phyloP scores from a whole-genome alignment of 1,139 yeast genomes.

The Tardiomyces blankii region DNA sequence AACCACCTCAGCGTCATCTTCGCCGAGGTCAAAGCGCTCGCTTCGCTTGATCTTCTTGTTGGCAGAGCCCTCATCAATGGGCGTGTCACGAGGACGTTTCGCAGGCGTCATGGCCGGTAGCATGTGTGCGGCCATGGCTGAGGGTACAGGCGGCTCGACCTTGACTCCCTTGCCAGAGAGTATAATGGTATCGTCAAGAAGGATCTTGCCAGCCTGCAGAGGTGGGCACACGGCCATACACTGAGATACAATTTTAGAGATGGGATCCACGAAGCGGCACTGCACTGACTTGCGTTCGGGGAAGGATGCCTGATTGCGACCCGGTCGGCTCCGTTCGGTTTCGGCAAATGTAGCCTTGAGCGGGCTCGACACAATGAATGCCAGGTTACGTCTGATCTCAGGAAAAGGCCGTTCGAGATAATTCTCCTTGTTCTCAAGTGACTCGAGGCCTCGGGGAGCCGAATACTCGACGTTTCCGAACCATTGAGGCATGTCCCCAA shows the following conservation, averaged over 20 bases:
- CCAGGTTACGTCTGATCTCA: neutral
- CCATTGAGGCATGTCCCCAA: neutral
- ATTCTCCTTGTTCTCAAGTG: neutral
- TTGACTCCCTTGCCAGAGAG: conserved; percentile 7
- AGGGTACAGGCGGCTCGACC: conserved; percentile 4
- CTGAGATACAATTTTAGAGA: conserved; percentile 6
- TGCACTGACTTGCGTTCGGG: neutral
- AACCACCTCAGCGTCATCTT: conserved; percentile 19
- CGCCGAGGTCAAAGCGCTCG: conserved; percentile 14
- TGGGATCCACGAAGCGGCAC: conserved; percentile 8
- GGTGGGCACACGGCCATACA: conserved; percentile 5
- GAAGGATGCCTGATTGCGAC: neutral
- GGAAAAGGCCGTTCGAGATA: neutral
- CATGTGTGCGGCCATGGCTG: neutral
- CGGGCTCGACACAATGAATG: neutral
- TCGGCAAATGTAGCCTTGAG: conserved; percentile 1
- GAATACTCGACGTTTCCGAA: neutral
- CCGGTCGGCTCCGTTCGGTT: neutral
- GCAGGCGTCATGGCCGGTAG: conserved; percentile 1
- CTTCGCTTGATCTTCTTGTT: conserved; percentile 15
- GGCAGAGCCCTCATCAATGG: conserved; percentile 1
- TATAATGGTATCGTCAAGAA: conserved; percentile 7
- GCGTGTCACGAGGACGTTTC: conserved; percentile 3
- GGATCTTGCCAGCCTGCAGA: conserved; percentile 13
- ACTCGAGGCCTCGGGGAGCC: neutral